Conservation (phyloP, 2,329 filamentous ascomycete species). For the Colletotrichum truncatum region DNA sequence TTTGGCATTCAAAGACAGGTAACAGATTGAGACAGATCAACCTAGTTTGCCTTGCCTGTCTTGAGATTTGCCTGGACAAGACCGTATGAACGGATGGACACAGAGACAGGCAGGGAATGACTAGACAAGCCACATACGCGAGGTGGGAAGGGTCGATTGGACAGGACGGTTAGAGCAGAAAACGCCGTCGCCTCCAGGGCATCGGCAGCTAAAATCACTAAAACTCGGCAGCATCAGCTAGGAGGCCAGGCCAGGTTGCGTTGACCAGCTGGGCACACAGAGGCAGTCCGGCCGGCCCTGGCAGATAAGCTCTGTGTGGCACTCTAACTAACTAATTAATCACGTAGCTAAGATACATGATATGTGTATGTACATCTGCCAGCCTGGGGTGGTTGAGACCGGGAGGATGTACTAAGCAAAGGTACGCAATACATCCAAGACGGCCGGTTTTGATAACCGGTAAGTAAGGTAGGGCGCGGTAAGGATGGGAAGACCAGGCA, state of each 20-base stretch:
- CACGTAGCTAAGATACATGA: no score
- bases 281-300: background rate
- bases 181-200: background rate
- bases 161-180: background rate
- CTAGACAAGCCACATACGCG: background rate
- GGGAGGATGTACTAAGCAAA: no score
- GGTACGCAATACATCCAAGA: no score
- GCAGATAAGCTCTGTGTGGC: background rate
- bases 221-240: background rate
- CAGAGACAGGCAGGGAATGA: background rate
- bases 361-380: no score
- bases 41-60: background rate
- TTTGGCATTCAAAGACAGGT: background rate
- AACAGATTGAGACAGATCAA: background rate
- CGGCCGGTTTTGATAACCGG: no score
- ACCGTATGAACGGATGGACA: background rate
- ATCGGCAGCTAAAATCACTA: conserved; percentile 9
- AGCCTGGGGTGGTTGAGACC: no score
- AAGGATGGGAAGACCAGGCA: background rate
- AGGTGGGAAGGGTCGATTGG: background rate
- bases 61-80: background rate
- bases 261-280: background rate
- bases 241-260: background rate
- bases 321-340: no score
- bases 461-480: no score